Evolutionary conservation across 257 asterid species (phyloP).

Genomic region (Forsythia suspensa): DNA sequence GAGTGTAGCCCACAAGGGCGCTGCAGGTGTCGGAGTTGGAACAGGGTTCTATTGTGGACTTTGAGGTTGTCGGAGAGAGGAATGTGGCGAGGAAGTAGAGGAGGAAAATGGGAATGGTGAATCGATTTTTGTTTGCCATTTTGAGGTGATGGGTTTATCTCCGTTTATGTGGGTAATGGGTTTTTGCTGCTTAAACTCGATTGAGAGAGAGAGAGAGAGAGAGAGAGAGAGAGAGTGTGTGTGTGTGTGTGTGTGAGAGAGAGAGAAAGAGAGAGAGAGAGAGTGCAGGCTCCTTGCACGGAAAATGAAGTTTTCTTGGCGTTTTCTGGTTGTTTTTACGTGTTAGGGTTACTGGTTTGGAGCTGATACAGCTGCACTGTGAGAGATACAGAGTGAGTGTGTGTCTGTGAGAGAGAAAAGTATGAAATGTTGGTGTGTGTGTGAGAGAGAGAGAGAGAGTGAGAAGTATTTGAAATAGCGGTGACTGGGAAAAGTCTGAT

Average conservation of each 20-base stretch:
- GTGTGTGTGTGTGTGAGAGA: no score
- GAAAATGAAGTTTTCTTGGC: background rate
- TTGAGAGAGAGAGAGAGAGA: no score
- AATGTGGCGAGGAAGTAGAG: conserved; percentile 29
- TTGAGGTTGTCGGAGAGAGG: conserved; percentile 45
- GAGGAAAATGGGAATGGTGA: conserved; percentile 10
- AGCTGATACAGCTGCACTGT: background rate
- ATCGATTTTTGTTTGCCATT: background rate
- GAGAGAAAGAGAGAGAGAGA: no score
- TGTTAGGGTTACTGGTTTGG: background rate
- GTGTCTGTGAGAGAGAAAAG: background rate
- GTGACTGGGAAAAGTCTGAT: background rate
- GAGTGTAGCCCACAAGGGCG: conserved; percentile 79
- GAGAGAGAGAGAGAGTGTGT: no score
- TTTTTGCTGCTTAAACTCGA: background rate
- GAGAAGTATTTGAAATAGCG: background rate
- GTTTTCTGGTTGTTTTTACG: background rate
- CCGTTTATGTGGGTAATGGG: background rate
- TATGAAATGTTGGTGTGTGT: background rate
- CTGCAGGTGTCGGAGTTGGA: conserved; percentile 75
- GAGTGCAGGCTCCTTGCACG: background rate
- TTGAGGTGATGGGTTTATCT: background rate
- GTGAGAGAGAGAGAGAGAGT: background rate
- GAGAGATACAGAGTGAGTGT: background rate
- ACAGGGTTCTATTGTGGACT: conserved; percentile 96